phyloP scores from a whole-genome alignment of 1,284 basidiomycete genomes.

The Trichosporon coremiiforme region DNA sequence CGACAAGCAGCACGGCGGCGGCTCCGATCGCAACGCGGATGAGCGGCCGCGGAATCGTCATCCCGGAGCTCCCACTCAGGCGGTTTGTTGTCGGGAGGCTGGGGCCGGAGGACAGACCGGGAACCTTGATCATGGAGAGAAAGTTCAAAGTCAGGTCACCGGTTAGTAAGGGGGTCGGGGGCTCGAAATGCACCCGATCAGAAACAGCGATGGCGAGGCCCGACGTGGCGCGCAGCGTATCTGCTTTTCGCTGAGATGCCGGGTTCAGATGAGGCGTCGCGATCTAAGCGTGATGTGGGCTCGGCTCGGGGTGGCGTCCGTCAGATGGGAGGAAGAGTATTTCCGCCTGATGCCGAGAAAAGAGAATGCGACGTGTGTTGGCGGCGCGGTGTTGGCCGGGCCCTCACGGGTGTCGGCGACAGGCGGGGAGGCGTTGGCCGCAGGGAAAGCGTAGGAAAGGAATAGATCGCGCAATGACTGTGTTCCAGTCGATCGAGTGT shows the following conservation, averaged over 20 bases:
- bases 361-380: not conserved
- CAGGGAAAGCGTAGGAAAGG: not conserved
- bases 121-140: slow-evolving; percentile 15
- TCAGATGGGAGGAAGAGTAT: not conserved
- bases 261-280: not conserved
- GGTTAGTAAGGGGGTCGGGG: not conserved
- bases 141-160: not conserved
- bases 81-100: slow-evolving; percentile 4
- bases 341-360: not conserved
- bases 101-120: slow-evolving; percentile 2
- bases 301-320: not conserved
- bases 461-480: not conserved
- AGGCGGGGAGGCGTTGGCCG: no score
- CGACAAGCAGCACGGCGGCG: slow-evolving; percentile 5
- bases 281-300: not conserved
- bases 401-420: no score
- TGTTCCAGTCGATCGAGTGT: no score
- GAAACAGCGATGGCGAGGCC: not conserved
- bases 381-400: no score
- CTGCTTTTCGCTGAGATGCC: not conserved
- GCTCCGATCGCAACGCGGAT: slow-evolving; percentile 9
- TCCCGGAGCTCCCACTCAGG: not conserved
- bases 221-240: slow-evolving; percentile 9
- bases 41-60: slow-evolving; percentile 14
- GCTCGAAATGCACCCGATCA: slow-evolving; percentile 3